phyloP scores from a whole-genome alignment of 169 alveolate species.

The Eimeria acervulina region DNA sequence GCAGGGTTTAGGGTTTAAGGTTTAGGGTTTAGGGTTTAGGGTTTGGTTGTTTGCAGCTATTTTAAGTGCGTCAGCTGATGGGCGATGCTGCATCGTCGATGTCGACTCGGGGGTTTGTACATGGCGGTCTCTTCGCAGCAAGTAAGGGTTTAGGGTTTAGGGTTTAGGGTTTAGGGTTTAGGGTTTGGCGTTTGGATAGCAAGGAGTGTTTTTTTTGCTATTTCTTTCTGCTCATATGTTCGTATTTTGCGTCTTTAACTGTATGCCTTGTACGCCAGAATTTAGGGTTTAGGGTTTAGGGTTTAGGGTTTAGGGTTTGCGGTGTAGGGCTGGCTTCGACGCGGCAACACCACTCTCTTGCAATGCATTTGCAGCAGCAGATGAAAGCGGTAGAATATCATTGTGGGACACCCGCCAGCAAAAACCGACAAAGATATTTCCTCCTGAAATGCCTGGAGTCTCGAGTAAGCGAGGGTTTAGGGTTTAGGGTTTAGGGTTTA shows the following conservation, averaged over 20 bases:
- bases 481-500: background rate
- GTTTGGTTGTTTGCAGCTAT: background rate
- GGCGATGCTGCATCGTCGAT: constrained; percentile 48
- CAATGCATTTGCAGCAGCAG: constrained; percentile 53
- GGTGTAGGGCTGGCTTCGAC: background rate
- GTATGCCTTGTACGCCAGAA: background rate
- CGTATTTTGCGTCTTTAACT: background rate
- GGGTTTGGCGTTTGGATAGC: background rate
- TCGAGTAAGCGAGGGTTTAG: background rate
- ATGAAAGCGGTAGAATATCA: constrained; percentile 37
- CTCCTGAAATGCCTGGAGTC: constrained; percentile 5
- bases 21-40: too few relatives aligned
- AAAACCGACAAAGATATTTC: constrained; percentile 5
- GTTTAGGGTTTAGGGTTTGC: background rate
- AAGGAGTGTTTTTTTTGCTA: too few relatives aligned
- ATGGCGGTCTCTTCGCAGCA: constrained; percentile 12
- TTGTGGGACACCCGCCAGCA: constrained; percentile 71
- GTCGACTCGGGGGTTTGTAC: background rate
- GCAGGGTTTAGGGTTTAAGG: too few relatives aligned
- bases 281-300: background rate
- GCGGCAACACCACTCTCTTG: background rate
- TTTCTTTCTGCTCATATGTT: too few relatives aligned
- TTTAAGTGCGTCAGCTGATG: constrained; percentile 17
- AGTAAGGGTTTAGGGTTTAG: constrained; percentile 3
- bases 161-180: background rate